Conservation (phyloP, 2,329 filamentous ascomycete species). For the Ascosphaera apis region DNA sequence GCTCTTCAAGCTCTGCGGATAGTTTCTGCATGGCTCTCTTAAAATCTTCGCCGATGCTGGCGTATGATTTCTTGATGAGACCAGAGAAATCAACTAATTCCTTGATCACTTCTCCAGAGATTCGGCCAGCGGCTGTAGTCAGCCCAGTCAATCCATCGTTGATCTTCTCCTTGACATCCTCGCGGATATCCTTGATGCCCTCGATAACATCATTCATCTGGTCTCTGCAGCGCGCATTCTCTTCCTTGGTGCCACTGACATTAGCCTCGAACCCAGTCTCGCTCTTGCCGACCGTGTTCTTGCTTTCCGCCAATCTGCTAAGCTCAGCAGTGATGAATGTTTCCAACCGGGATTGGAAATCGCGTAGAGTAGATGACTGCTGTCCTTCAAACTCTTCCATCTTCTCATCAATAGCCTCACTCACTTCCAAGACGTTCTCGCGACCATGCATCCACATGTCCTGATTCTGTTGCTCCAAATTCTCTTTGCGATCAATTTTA, state of each 20-base stretch:
- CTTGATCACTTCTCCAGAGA: slow-evolving; percentile 67
- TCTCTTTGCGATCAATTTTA: slow-evolving; percentile 67
- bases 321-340: slow-evolving; percentile 56
- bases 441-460: slow-evolving; percentile 58
- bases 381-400: slow-evolving; percentile 48
- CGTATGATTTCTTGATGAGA: slow-evolving; percentile 64
- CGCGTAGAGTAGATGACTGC: slow-evolving; percentile 47
- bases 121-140: slow-evolving; percentile 62
- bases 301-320: slow-evolving; percentile 44
- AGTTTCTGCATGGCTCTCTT: slow-evolving; percentile 67
- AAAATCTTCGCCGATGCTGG: slow-evolving; percentile 62
- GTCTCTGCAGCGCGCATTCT: slow-evolving; percentile 36
- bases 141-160: slow-evolving; percentile 66
- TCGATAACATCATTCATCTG: slow-evolving; percentile 81
- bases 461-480: slow-evolving; percentile 60
- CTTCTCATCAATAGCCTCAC: slow-evolving; percentile 49
- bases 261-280: slow-evolving; percentile 43
- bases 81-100: slow-evolving; percentile 70
- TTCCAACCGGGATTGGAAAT: slow-evolving; percentile 49
- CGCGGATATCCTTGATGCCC: slow-evolving; percentile 73
- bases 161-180: slow-evolving; percentile 69
- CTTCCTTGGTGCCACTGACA: slow-evolving; percentile 37
- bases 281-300: slow-evolving; percentile 47
- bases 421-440: slow-evolving; percentile 51
- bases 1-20: slow-evolving; percentile 47